Percentiles rank a stretch among this genome's conserved stretches.
phyloP scores from a whole-genome alignment of 2,329 filamentous ascomycete species.

The Colletotrichum gigasporum region DNA sequence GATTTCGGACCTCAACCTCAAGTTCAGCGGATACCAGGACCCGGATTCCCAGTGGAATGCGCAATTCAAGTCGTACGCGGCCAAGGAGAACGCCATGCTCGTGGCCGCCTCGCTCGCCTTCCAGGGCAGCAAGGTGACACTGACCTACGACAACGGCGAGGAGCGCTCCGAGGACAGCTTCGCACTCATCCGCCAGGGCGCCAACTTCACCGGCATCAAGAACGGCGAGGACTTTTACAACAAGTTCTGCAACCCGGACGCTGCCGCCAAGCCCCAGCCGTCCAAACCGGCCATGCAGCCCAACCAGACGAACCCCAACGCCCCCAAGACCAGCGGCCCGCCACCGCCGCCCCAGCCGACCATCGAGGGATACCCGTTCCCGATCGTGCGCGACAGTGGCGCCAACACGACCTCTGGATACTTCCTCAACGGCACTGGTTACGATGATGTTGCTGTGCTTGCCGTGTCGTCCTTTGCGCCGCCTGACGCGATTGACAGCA shows the following conservation, averaged over 20 bases:
- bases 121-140: constrained; percentile 40
- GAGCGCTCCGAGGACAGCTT: constrained; percentile 38
- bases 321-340: constrained; percentile 7
- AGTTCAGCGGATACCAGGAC: constrained; percentile 60
- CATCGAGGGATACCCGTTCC: constrained; percentile 41
- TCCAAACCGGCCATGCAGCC: background rate
- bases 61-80: constrained; percentile 40
- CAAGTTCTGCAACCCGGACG: constrained; percentile 42
- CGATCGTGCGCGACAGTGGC: constrained; percentile 40
- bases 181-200: constrained; percentile 35
- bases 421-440: constrained; percentile 45
- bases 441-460: constrained; percentile 46
- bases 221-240: constrained; percentile 48
- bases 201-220: constrained; percentile 41
- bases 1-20: constrained; percentile 56
- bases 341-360: constrained; percentile 17
- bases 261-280: background rate
- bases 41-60: constrained; percentile 62
- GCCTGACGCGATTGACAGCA: constrained; percentile 21
- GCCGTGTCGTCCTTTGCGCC: constrained; percentile 39
- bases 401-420: constrained; percentile 43
- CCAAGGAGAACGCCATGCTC: constrained; percentile 31
- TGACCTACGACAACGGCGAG: constrained; percentile 45
- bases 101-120: constrained; percentile 39
- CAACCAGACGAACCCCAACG: constrained; percentile 13